phyloP scores from a whole-genome alignment of 768 basidiomycete species.

The Boletus sp. region DNA sequence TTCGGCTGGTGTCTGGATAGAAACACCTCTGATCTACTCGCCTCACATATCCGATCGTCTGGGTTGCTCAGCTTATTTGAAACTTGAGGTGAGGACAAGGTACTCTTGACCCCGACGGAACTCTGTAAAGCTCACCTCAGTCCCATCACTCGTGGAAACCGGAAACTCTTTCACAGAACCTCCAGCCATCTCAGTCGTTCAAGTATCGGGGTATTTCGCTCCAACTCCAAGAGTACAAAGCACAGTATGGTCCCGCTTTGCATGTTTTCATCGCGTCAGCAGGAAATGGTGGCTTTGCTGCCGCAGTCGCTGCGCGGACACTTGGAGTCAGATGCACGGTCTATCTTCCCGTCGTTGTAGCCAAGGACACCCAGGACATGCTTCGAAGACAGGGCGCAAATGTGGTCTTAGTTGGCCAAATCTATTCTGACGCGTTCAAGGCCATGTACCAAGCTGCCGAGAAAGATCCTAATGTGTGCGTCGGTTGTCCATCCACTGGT shows the following conservation, averaged over 20 bases:
- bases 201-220: slow-evolving; percentile 71
- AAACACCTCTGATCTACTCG: slow-evolving; percentile 67
- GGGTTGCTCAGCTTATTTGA: slow-evolving; percentile 58
- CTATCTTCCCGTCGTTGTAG: slow-evolving; percentile 56
- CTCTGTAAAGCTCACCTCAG: neutral
- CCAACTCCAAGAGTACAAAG: slow-evolving; percentile 51
- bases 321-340: slow-evolving; percentile 62
- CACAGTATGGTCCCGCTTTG: slow-evolving; percentile 47
- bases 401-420: slow-evolving; percentile 53
- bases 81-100: slow-evolving; percentile 56
- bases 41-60: slow-evolving; percentile 50
- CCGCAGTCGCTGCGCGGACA: slow-evolving; percentile 56
- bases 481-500: slow-evolving; percentile 3
- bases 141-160: neutral
- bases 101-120: neutral
- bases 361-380: slow-evolving; percentile 45
- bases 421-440: slow-evolving; percentile 55
- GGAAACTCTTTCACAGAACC: slow-evolving; percentile 44
- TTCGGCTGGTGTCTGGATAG: slow-evolving; percentile 43
- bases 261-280: slow-evolving; percentile 72
- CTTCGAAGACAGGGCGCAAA: slow-evolving; percentile 53
- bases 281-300: slow-evolving; percentile 79
- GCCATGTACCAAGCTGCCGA: slow-evolving; percentile 47
- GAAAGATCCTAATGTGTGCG: slow-evolving; percentile 52
- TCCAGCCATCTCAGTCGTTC: slow-evolving; percentile 74